Conservation (phyloP, 345 rosid species). For the Populus euphratica region DNA sequence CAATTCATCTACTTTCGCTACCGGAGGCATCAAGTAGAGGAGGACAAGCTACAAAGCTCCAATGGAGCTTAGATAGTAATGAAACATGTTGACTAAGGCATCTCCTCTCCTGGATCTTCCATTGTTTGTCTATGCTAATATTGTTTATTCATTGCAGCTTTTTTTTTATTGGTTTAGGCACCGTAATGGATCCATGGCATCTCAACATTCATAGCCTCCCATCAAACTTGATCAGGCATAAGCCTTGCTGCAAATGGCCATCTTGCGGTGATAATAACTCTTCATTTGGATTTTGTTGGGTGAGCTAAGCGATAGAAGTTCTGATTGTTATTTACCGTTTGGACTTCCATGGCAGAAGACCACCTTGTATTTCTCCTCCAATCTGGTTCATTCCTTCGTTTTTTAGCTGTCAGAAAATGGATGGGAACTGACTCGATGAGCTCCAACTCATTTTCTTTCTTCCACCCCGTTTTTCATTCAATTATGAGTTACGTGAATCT, state of each 20-base stretch:
- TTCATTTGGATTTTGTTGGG: background rate
- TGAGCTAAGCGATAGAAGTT: background rate
- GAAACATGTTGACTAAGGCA: background rate
- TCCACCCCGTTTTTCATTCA: too few species aligned
- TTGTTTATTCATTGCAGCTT: background rate
- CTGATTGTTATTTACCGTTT: background rate
- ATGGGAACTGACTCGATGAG: too few species aligned
- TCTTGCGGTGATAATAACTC: background rate
- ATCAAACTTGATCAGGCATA: background rate
- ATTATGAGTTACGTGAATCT: too few species aligned
- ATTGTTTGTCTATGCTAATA: background rate
- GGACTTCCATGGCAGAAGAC: background rate
- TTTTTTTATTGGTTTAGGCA: background rate
- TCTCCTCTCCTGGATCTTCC: background rate
- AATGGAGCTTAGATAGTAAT: slow-evolving; percentile 12
- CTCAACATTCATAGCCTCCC: background rate
- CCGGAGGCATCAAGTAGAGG: slow-evolving; percentile 21
- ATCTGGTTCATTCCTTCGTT: background rate
- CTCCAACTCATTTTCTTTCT: too few species aligned
- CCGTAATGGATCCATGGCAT: background rate
- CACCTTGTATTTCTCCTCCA: background rate
- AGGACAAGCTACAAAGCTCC: slow-evolving; percentile 16
- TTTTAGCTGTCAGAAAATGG: too few species aligned
- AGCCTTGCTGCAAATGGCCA: background rate
- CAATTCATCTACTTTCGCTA: slow-evolving; percentile 61